Percentiles rank a stretch among this genome's conserved stretches.
phyloP scores from a whole-genome alignment of 805 yeast genomes.

The Candida coleopterorum region DNA sequence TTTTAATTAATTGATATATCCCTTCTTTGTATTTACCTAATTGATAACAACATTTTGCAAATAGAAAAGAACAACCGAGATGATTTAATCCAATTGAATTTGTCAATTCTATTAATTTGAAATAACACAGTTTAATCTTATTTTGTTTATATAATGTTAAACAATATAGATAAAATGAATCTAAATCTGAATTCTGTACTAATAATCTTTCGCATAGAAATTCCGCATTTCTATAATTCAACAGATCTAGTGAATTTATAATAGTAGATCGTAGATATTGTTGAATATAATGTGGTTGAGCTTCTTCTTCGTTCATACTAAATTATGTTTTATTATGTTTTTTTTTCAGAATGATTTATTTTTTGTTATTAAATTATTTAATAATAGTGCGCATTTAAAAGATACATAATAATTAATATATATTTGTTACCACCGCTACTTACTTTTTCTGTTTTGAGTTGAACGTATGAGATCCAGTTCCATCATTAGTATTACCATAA shows the following conservation, averaged over 20 bases:
- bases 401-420: too few species aligned
- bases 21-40: conserved; percentile 60
- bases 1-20: conserved; percentile 36
- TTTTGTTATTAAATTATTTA: too few species aligned
- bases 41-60: conserved; percentile 61
- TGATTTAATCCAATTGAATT: conserved; percentile 38
- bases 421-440: not conserved
- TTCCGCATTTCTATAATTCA: conserved; percentile 69
- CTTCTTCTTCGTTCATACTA: conserved; percentile 1
- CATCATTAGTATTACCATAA: conserved; percentile 30
- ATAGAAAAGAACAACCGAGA: conserved; percentile 72
- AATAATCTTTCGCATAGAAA: conserved; percentile 79
- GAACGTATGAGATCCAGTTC: conserved; percentile 34
- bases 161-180: conserved; percentile 66
- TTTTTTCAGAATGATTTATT: not conserved
- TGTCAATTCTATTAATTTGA: conserved; percentile 22
- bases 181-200: conserved; percentile 49
- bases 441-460: conserved; percentile 30
- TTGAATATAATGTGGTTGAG: conserved; percentile 18
- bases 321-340: not conserved
- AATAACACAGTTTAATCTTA: conserved; percentile 59
- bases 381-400: conserved; percentile 1
- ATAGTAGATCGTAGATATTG: conserved; percentile 53
- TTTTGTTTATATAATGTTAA: conserved; percentile 56
- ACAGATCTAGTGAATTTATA: conserved; percentile 70